Evolutionary conservation across 1,284 basidiomycete genomes (phyloP), one percentile per base, ranked within the genome.

Genomic region (Phenoliferia sp.): DNA sequence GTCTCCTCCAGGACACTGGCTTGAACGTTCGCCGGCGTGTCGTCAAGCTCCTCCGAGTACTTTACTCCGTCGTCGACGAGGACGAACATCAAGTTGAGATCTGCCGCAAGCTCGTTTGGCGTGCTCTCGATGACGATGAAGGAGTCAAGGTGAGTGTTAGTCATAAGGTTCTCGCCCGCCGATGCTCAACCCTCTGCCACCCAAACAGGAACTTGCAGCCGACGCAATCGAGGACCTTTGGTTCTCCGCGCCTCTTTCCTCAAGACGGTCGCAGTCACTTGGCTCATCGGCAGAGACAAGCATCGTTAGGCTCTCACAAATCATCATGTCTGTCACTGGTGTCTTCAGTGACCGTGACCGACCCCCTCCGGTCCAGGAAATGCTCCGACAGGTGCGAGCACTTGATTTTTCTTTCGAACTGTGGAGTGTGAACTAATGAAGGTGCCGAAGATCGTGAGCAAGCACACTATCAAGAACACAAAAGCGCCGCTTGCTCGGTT

Each of bases 1-100:
- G 57, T 22, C 3, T 28, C 29, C 32, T 22, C 39, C 72, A 94
- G 89, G 95, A 99, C 77, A 90, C 93, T 50, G 94, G 95, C 5
- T 83, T 98, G 7, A 87, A 87, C 28, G 96, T 99, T 2, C 85
- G 96, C 36, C 96, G 96, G 77, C 87, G 96, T 5, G 94, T 96
- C 61, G 90, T 99, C 80, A 97, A 94, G 79, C 83, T 99, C 0
- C 83, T 99, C 60, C 92, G 89, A 76, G 85, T 87, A 19, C 88
- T 94, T 74, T 95, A 94, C 77, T 75, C 79, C 10, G 84, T 87
- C 5, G 86, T 87, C 1, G 81, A 85, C 29, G 72, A 87, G 62
- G 79, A 83, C 34, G 75, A 80, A 15, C 85, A 88, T 36, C 85
- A 87, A 31, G 84, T 89, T 59, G 92, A 96, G 73, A 90, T 96